Conservation (phyloP, 768 basidiomycete species). For the Harrya chromipes region DNA sequence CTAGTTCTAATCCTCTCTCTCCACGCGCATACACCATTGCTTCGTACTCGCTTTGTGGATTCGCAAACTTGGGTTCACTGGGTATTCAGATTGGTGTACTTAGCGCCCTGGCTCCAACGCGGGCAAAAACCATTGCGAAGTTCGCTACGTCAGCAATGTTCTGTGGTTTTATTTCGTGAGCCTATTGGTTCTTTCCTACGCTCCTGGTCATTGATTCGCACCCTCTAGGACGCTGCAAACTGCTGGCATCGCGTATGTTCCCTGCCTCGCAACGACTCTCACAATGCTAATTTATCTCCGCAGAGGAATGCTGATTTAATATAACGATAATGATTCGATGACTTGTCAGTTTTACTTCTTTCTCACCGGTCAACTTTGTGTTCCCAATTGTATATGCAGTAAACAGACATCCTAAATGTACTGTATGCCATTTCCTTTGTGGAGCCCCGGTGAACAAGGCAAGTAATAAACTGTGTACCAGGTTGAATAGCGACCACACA, state of each 20-base stretch:
- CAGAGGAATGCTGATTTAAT: slow-evolving; percentile 48
- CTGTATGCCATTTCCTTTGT: not conserved
- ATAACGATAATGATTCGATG: not conserved
- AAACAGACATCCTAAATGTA: not conserved
- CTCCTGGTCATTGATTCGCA: not conserved
- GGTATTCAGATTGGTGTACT: slow-evolving; percentile 86
- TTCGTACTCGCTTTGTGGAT: slow-evolving; percentile 87
- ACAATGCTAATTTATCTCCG: slow-evolving; percentile 17
- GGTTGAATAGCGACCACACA: not conserved
- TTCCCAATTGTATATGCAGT: not conserved
- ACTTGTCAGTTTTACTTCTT: not conserved
- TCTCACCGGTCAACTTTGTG: not conserved
- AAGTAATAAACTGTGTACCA: not conserved
- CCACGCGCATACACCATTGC: slow-evolving; percentile 78
- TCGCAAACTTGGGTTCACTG: slow-evolving; percentile 82
- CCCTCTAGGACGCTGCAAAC: slow-evolving; percentile 47
- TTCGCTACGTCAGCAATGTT: slow-evolving; percentile 68
- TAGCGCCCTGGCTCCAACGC: slow-evolving; percentile 63
- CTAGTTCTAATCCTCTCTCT: slow-evolving; percentile 52
- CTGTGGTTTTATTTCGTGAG: slow-evolving; percentile 61
- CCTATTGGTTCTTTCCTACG: not conserved
- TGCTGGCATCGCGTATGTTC: slow-evolving; percentile 54
- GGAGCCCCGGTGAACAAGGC: too few relatives aligned
- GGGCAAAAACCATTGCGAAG: slow-evolving; percentile 66
- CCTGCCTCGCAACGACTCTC: not conserved